Evolutionary conservation across 2,329 filamentous ascomycete species (phyloP).

Genomic region (Rhinocladiella mackenziei): DNA sequence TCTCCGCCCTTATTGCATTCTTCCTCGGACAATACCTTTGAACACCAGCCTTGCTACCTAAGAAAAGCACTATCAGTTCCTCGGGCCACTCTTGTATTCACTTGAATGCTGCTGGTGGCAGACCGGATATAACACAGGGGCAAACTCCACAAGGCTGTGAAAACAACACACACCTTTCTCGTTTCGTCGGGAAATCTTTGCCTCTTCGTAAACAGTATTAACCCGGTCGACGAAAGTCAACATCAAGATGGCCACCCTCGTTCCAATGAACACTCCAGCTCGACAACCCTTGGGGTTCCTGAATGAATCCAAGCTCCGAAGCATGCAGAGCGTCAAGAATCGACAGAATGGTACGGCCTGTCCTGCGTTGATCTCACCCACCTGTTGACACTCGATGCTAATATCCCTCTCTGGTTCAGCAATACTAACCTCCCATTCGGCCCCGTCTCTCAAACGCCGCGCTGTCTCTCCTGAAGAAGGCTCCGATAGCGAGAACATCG

Average conservation of each 20-base stretch:
- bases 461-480: constrained; percentile 40
- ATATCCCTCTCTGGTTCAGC: constrained; percentile 9
- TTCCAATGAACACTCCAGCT: constrained; percentile 29
- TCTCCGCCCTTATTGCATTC: constrained; percentile 2
- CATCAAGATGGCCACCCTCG: constrained; percentile 31
- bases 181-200: no score
- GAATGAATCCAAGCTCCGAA: constrained; percentile 32
- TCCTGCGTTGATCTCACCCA: neutral
- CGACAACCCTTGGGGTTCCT: constrained; percentile 35
- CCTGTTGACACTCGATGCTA: neutral
- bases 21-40: no score
- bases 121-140: no score
- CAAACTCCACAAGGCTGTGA: neutral
- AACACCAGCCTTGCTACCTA: no score
- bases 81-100: no score
- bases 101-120: no score
- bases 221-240: neutral
- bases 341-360: constrained; percentile 47
- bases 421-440: constrained; percentile 31
- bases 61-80: no score
- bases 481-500: constrained; percentile 57
- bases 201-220: neutral
- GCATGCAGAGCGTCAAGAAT: constrained; percentile 35
- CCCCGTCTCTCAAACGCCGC: constrained; percentile 47
- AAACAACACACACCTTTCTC: neutral